These are phyloP conservation scores for Fagus sylvatica DNA, from an alignment of 306 rosid genomes.

Conservation along the genomic window DNA sequence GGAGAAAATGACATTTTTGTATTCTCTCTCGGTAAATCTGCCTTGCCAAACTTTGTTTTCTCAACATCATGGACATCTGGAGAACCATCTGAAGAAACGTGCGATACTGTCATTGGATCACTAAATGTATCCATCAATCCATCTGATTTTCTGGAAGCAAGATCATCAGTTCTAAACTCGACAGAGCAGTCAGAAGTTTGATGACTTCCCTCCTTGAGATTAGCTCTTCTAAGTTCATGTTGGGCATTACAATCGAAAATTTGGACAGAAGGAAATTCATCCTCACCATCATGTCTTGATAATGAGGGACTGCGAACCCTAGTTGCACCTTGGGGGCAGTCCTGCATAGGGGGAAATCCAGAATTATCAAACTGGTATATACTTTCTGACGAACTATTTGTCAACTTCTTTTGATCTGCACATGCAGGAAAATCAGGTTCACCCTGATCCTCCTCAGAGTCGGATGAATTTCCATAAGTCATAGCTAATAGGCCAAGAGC, in stretches of 20 bases:
- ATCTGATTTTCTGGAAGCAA: slow-evolving; percentile 38
- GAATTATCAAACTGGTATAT: slow-evolving; percentile 38
- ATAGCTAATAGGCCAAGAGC: slow-evolving; percentile 91
- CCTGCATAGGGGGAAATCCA: slow-evolving; percentile 42
- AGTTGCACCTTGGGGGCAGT: slow-evolving; percentile 32
- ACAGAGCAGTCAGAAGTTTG: slow-evolving; percentile 38
- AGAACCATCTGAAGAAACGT: slow-evolving; percentile 35
- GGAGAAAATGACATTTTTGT: slow-evolving; percentile 46
- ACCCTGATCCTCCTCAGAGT: slow-evolving; percentile 74
- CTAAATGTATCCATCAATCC: slow-evolving; percentile 34
- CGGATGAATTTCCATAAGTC: slow-evolving; percentile 85
- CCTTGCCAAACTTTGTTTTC: slow-evolving; percentile 44
- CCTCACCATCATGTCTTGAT: slow-evolving; percentile 29
- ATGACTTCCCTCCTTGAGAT: slow-evolving; percentile 26
- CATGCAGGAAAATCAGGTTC: slow-evolving; percentile 41
- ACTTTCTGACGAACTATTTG: slow-evolving; percentile 48
- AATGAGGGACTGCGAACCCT: slow-evolving; percentile 24
- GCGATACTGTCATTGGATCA: slow-evolving; percentile 40
- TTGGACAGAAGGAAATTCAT: slow-evolving; percentile 30
- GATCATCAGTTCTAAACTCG: slow-evolving; percentile 41
- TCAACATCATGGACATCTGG: slow-evolving; percentile 47
- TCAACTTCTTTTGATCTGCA: slow-evolving; percentile 36
- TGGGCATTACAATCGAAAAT: slow-evolving; percentile 8
- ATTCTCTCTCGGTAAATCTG: slow-evolving; percentile 34
- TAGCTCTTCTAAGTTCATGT: slow-evolving; percentile 34